Evolutionary conservation across 208 protist genomes (phyloP).

Genomic region (Kentomonas sorsogonicus): DNA sequence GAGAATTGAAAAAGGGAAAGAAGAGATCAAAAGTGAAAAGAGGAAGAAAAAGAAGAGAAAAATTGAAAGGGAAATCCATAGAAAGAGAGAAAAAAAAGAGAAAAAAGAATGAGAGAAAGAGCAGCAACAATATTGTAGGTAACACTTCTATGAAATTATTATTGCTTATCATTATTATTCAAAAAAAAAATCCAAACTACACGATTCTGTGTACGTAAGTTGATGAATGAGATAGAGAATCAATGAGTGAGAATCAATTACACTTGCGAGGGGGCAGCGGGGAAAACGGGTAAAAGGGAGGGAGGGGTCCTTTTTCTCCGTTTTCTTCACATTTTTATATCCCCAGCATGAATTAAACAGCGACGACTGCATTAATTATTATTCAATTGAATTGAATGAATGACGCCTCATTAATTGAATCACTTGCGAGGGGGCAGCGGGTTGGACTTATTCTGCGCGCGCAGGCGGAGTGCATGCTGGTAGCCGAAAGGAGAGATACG

Average conservation of each 20-base stretch:
- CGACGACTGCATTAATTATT: no score
- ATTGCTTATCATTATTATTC: neutral
- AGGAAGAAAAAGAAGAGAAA: neutral
- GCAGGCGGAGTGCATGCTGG: constrained; percentile 50
- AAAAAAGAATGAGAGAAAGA: neutral
- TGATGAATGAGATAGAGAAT: neutral
- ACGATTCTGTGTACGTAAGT: neutral
- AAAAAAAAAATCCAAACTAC: constrained; percentile 6
- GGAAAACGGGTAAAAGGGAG: no score
- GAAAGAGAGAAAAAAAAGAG: neutral
- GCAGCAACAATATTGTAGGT: constrained; percentile 1
- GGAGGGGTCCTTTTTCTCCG: neutral
- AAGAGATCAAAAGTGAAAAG: neutral
- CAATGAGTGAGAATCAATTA: neutral
- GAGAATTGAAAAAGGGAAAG: constrained; percentile 3
- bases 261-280: no score
- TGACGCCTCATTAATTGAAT: no score
- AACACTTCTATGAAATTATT: neutral
- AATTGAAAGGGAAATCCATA: neutral
- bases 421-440: constrained; percentile 30
- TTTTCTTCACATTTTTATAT: no score
- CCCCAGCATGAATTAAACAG: no score
- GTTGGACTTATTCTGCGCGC: constrained; percentile 56
- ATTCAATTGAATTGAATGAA: no score
- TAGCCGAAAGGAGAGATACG: constrained; percentile 55